phyloP scores from a whole-genome alignment of 306 rosid genomes.

The Rosa rugosa region DNA sequence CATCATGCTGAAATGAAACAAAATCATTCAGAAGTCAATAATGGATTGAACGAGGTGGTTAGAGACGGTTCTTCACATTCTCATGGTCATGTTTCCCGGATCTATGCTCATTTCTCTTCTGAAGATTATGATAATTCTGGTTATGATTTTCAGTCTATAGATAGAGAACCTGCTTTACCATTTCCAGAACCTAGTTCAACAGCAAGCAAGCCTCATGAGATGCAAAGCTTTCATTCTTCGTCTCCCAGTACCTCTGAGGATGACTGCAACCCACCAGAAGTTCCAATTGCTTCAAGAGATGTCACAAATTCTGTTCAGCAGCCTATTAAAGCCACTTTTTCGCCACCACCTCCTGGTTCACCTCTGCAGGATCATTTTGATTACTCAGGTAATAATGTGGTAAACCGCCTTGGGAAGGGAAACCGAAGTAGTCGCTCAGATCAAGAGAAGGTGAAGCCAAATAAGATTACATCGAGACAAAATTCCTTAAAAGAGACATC shows the following conservation, averaged over 20 bases:
- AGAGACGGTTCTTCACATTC: slow-evolving; percentile 36
- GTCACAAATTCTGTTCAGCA: slow-evolving; percentile 40
- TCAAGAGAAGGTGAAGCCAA: slow-evolving; percentile 63
- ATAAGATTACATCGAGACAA: slow-evolving; percentile 60
- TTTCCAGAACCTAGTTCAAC: slow-evolving; percentile 44
- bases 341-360: slow-evolving; percentile 72
- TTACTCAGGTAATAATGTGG: slow-evolving; percentile 50
- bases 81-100: slow-evolving; percentile 39
- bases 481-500: slow-evolving; percentile 79
- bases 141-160: slow-evolving; percentile 78
- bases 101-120: slow-evolving; percentile 68
- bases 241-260: slow-evolving; percentile 74
- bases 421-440: slow-evolving; percentile 76
- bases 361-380: slow-evolving; percentile 79
- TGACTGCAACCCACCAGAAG: slow-evolving; percentile 63
- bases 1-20: slow-evolving; percentile 39
- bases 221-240: slow-evolving; percentile 68
- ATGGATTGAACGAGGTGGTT: slow-evolving; percentile 37
- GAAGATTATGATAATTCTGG: slow-evolving; percentile 83
- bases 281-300: slow-evolving; percentile 40
- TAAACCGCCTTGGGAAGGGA: slow-evolving; percentile 65
- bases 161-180: slow-evolving; percentile 57
- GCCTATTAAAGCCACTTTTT: slow-evolving; percentile 40
- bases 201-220: slow-evolving; percentile 63
- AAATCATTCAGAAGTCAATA: slow-evolving; percentile 32